Percentiles rank a stretch among this genome's conserved stretches.
phyloP scores from a whole-genome alignment of 306 rosid species.

The Canavalia ensiformis region DNA sequence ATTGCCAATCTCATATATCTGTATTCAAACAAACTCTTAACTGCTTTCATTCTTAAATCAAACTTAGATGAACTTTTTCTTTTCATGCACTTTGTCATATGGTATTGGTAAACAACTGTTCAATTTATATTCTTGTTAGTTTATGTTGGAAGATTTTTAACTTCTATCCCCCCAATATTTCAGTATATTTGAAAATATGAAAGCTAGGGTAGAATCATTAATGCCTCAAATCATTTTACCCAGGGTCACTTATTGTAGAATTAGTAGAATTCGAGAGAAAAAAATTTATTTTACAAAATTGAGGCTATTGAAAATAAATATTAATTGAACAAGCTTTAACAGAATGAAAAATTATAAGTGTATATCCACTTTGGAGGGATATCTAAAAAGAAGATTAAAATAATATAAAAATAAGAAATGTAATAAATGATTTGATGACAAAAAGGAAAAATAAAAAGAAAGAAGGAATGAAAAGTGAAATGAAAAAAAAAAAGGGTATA shows the following conservation, averaged over 20 bases:
- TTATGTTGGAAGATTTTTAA: not conserved
- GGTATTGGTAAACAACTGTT: slow-evolving; percentile 33
- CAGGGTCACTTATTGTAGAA: not conserved
- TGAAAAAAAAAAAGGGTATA: too few species aligned
- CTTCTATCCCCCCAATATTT: not conserved
- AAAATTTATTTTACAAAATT: not conserved
- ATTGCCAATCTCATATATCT: slow-evolving; percentile 50
- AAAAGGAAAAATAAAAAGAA: too few species aligned
- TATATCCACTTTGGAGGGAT: too few species aligned
- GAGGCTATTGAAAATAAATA: not conserved
- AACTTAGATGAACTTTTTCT: slow-evolving; percentile 29
- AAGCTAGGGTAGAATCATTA: not conserved
- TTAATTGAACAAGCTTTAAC: not conserved
- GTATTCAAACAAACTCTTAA: slow-evolving; percentile 35
- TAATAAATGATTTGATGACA: too few species aligned
- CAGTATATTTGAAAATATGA: not conserved
- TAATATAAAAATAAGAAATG: too few species aligned
- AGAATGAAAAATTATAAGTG: too few species aligned
- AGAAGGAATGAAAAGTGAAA: too few species aligned
- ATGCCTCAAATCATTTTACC: too few species aligned
- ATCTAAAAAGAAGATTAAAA: too few species aligned
- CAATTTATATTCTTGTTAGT: not conserved
- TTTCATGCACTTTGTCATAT: slow-evolving; percentile 3
- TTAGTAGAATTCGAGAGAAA: not conserved
- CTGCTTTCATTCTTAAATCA: slow-evolving; percentile 10